These are phyloP conservation scores for Cladophialophora yegresii DNA, from an alignment of 2,329 filamentous ascomycete genomes.

Conservation along the genomic window DNA sequence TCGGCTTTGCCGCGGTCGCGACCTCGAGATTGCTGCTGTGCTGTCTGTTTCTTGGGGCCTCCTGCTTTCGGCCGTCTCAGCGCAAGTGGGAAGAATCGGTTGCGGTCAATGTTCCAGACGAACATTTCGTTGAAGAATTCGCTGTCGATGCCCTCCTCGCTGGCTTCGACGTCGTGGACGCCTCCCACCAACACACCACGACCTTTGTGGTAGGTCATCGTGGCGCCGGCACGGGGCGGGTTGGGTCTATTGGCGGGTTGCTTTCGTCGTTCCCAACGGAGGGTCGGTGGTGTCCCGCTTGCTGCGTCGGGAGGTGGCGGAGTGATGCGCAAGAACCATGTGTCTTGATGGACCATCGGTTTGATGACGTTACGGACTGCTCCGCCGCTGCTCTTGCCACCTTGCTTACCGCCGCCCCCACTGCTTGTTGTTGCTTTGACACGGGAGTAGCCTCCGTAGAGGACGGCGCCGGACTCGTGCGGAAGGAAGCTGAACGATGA, in stretches of 20 bases:
- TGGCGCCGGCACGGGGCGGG: slow-evolving; percentile 80
- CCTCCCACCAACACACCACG: slow-evolving; percentile 92
- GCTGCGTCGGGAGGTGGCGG: slow-evolving; percentile 69
- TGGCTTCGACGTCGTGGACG: slow-evolving; percentile 88
- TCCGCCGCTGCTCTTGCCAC: slow-evolving; percentile 58
- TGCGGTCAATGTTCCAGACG: slow-evolving; percentile 93
- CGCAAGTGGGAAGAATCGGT: slow-evolving; percentile 84
- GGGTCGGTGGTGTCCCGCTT: slow-evolving; percentile 65
- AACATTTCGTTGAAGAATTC: slow-evolving; percentile 94
- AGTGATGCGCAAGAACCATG: slow-evolving; percentile 83
- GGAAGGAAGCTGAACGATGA: slow-evolving; percentile 92
- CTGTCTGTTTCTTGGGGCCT: slow-evolving; percentile 61
- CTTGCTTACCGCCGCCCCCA: slow-evolving; percentile 57
- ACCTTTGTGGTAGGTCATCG: slow-evolving; percentile 92
- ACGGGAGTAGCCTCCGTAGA: slow-evolving; percentile 92
- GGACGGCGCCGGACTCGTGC: slow-evolving; percentile 82
- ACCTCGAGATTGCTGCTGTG: slow-evolving; percentile 41
- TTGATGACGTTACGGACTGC: slow-evolving; percentile 70
- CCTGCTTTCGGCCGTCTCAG: slow-evolving; percentile 72
- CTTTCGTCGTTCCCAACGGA: slow-evolving; percentile 92
- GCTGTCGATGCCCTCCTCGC: slow-evolving; percentile 91
- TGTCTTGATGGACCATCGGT: slow-evolving; percentile 90
- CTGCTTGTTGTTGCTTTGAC: slow-evolving; percentile 68
- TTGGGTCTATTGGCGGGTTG: slow-evolving; percentile 85
- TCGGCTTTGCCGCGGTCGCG: slow-evolving; percentile 76